phyloP scores from a whole-genome alignment of 805 yeast genomes.

The Starmerella sp. region DNA sequence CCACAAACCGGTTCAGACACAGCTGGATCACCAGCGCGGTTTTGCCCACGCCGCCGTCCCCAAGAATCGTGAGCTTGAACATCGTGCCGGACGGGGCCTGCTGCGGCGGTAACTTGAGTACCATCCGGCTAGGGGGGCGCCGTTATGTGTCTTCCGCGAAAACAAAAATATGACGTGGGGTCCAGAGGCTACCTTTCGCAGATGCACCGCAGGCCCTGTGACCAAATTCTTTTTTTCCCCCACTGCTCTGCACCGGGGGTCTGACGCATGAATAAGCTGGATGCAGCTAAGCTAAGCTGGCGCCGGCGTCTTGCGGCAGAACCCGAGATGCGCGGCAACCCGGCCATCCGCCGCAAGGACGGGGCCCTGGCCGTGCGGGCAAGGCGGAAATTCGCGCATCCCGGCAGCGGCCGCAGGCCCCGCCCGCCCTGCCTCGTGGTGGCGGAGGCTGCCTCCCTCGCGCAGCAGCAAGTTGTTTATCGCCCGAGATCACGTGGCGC shows the following conservation, averaged over 20 bases:
- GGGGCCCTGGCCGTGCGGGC: too few species aligned
- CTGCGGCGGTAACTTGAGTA: neutral
- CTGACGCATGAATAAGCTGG: neutral
- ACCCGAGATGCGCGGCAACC: too few species aligned
- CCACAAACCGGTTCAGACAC: slow-evolving; percentile 81
- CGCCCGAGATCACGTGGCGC: neutral
- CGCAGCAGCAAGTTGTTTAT: neutral
- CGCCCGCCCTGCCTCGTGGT: too few species aligned
- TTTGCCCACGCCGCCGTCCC: slow-evolving; percentile 99
- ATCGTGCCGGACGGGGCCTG: slow-evolving; percentile 19
- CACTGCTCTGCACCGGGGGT: neutral
- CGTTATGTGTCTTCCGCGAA: neutral
- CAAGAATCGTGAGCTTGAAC: slow-evolving; percentile 87
- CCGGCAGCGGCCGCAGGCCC: too few species aligned
- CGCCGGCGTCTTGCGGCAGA: neutral
- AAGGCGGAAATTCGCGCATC: too few species aligned
- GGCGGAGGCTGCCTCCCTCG: neutral
- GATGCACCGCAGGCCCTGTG: slow-evolving; percentile 2
- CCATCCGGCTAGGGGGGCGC: neutral
- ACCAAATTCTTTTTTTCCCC: neutral
- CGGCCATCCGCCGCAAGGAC: too few species aligned
- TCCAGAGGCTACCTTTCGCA: neutral
- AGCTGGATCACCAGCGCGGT: slow-evolving; percentile 86
- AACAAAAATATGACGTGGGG: neutral
- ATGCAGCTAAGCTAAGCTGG: neutral